phyloP scores from a whole-genome alignment of 768 basidiomycete genomes.

The Naganishia vishniacii region DNA sequence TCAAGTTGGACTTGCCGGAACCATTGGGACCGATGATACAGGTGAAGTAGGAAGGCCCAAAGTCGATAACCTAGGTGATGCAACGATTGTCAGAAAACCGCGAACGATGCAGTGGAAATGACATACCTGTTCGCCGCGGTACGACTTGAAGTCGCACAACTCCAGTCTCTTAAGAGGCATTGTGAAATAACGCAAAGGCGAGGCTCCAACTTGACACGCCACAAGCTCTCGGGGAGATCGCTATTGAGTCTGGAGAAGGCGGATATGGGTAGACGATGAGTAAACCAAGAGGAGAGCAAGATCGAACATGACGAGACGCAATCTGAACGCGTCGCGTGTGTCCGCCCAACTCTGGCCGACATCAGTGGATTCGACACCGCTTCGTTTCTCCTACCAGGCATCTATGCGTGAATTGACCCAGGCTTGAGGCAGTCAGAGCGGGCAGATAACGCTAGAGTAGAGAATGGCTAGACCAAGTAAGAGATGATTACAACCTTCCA shows the following conservation, averaged over 20 bases:
- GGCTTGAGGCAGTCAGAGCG: no score
- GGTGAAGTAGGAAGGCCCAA: constrained; percentile 62
- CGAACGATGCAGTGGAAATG: background rate
- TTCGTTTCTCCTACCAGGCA: no score
- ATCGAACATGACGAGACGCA: background rate
- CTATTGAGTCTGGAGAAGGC: background rate
- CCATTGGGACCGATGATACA: constrained; percentile 98
- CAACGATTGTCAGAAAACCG: constrained; percentile 34
- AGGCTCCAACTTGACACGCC: no score
- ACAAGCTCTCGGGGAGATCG: background rate
- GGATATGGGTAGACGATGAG: background rate
- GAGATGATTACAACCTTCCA: no score
- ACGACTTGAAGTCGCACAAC: constrained; percentile 95
- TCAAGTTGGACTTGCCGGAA: constrained; percentile 95
- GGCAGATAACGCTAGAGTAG: no score
- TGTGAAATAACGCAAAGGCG: constrained; percentile 12
- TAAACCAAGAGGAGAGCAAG: background rate
- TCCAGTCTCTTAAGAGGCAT: constrained; percentile 57
- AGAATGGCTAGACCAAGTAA: no score
- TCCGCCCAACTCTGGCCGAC: no score
- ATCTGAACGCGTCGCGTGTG: background rate
- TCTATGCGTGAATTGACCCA: no score
- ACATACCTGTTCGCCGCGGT: constrained; percentile 55
- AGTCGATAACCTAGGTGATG: constrained; percentile 44
- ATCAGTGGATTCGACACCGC: background rate